Evolutionary conservation across 1,284 basidiomycete species (phyloP), one percentile per base, ranked within the genome.

Genomic region (Rhodotorula sp.): DNA sequence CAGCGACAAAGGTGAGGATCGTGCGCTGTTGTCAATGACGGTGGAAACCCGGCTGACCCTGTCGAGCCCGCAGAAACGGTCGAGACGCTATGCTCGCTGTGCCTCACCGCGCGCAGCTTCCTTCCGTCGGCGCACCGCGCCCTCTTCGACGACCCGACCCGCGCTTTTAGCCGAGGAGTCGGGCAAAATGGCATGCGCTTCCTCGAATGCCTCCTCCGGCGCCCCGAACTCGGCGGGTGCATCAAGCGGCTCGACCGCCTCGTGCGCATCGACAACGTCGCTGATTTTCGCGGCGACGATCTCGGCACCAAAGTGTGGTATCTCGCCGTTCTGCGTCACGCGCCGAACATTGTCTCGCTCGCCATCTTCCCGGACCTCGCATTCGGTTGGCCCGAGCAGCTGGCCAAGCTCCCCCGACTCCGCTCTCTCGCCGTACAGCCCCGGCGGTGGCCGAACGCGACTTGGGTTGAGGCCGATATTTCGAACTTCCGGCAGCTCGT

Each of bases 1-100:
- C 23, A 12, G 45, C 3, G 27, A 21, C 27, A 16, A 23, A 4
- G 42, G 49, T 49, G 44, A 41, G 45, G 10, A 5, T 1, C 41
- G 4, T 1, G 10, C 9, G 4, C 27, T 5, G 27, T 19, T 14
- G 27, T 2, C 1, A n/a, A 1, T 0, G 7, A 7, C 23, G 14
- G 27, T 10, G 19, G 13, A 14, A 42, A 1, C 48, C 27, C 7
- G 27, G 44, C 27, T 21, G 7, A 27, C 27, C 3, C 10, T 23
- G 49, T 4, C 4, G 7, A 7, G 34, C 19, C 4, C 9, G 17
- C 52, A 63, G 61, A 23, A n/a, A n/a, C 16, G 4, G 21, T 45
- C 48, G 16, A 23, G 25, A 58, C 64, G 34, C 34, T 52, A 3
- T 25, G 27, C 49, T 44, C 64, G 27, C 48, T 56, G 27, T 19